Conservation (phyloP, 257 asterid genomes). For the Solanum rostratum region DNA sequence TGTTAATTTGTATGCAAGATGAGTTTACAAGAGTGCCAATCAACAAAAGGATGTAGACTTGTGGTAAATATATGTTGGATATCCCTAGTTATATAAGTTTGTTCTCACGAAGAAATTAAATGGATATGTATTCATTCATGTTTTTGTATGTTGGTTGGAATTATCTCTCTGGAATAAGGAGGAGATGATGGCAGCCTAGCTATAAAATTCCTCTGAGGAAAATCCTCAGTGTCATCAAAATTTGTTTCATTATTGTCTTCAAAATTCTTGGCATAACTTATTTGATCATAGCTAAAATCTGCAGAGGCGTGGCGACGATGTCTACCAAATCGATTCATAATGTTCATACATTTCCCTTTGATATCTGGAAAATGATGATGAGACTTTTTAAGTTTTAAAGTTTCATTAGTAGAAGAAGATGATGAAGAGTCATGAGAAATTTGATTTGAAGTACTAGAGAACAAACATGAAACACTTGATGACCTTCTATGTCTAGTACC, state of each 20-base stretch:
- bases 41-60: neutral
- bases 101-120: neutral
- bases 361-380: constrained; percentile 1
- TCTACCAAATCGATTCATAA: constrained; percentile 19
- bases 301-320: constrained; percentile 29
- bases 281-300: constrained; percentile 31
- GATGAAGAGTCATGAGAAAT: neutral
- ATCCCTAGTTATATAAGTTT: neutral
- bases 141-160: neutral
- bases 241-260: neutral
- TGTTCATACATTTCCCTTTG: constrained; percentile 13
- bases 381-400: neutral
- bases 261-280: constrained; percentile 31
- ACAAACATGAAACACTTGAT: neutral
- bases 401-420: neutral
- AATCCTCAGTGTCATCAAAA: neutral
- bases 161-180: neutral
- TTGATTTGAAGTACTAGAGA: neutral
- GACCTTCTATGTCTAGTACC: neutral
- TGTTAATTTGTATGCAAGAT: neutral
- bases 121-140: neutral
- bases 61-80: neutral
- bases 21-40: neutral
- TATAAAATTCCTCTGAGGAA: neutral
- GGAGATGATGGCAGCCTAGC: constrained; percentile 5